Conservation (phyloP, 2,329 filamentous ascomycete genomes). For the Nannizziopsis arthrosporioides region DNA sequence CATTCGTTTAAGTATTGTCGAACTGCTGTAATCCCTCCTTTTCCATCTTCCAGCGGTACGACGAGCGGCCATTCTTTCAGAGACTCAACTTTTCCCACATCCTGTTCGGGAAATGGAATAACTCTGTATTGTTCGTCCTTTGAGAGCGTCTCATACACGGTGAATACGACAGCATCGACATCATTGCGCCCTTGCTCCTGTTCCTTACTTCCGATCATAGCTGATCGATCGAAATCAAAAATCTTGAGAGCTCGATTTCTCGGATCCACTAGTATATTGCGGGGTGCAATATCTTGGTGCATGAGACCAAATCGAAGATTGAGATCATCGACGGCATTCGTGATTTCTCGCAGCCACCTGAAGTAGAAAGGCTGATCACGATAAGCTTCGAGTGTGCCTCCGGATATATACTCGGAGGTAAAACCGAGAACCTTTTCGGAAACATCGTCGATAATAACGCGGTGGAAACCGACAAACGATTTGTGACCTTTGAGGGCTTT, state of each 20-base stretch:
- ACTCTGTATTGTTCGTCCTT: slow-evolving; percentile 4
- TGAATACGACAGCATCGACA: slow-evolving; percentile 8
- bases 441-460: slow-evolving; percentile 10
- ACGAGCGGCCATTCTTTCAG: slow-evolving; percentile 4
- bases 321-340: slow-evolving; percentile 11
- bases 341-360: slow-evolving; percentile 11
- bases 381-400: slow-evolving; percentile 11
- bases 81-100: slow-evolving; percentile 6
- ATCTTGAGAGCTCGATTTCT: slow-evolving; percentile 4
- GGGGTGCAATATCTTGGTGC: slow-evolving; percentile 11
- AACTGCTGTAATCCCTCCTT: slow-evolving; percentile 6
- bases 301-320: slow-evolving; percentile 11
- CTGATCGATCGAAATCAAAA: slow-evolving; percentile 9
- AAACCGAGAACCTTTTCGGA: slow-evolving; percentile 9
- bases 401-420: slow-evolving; percentile 7
- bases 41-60: slow-evolving; percentile 9
- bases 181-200: background rate
- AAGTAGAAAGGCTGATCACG: slow-evolving; percentile 10
- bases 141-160: slow-evolving; percentile 11
- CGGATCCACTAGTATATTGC: slow-evolving; percentile 11
- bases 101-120: slow-evolving; percentile 3
- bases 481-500: slow-evolving; percentile 7
- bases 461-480: slow-evolving; percentile 8
- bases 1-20: slow-evolving; percentile 5
- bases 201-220: background rate